Base-by-base conservation (phyloP, 345 rosid species). In the Pelargonium nanum region DNA sequence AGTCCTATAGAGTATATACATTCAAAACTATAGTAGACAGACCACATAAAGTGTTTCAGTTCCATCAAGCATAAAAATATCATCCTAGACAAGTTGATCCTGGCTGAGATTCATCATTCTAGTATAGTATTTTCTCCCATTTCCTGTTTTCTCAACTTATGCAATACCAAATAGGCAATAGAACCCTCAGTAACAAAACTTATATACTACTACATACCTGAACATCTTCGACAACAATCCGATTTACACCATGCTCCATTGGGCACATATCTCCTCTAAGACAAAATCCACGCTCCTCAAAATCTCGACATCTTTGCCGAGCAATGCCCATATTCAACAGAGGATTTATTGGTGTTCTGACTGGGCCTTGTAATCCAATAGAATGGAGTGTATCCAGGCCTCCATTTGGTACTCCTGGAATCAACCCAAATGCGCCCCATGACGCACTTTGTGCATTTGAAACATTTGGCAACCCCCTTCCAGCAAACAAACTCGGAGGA, bases 231-330 rank as follows among this genome's bases (percentile, higher is more conserved):
- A 93, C 84, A 65, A 89, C 99, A 69, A 93, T 93, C 34, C 87
- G 96, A 80, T 93, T 93, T 61, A 93, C 80, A 65, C 99, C 99
- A 83, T 93, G 99, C 90, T 93, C 99, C 99, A 93, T 87, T 7
- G 95, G 99, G 75, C 97, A 93, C 87, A 93, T 89, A 74, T 89
- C 99, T 52, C 99, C 97, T 84, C 96, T 83, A 44, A 93, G 78
- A 80, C 99, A 93, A 81, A 85, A 93, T 54, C 99, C 99, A 62
- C 94, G 97, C 70, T 93, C 99, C 75, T 93, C 99, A 79, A 89
- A 93, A 70, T 93, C 99, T 71, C 97, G 87, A 70, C 99, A 93
- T 52, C 91, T 68, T 56, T 87, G 94, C 54, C 80, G 82, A 66
- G 85, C 82, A 74, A 93, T 89, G 67, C 90, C 87, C 71, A 86